These are phyloP conservation scores for Salix exigua DNA, from an alignment of 345 rosid genomes.

Conservation along the genomic window DNA sequence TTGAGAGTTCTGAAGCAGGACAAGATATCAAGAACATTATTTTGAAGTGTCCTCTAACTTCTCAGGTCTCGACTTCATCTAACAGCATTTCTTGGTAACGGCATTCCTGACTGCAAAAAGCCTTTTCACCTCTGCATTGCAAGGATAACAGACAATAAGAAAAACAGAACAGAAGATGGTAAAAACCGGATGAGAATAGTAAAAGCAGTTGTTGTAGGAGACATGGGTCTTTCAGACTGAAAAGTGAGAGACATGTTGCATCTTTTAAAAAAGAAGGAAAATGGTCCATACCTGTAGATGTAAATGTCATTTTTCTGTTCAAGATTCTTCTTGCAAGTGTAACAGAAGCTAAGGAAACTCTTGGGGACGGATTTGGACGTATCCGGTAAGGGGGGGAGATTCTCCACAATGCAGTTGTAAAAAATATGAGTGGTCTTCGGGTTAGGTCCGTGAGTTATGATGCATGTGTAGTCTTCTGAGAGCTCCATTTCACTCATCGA, in stretches of 20 bases:
- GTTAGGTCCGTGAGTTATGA: slow-evolving; percentile 67
- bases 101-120: slow-evolving; percentile 80
- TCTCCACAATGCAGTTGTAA: slow-evolving; percentile 65
- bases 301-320: slow-evolving; percentile 51
- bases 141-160: neutral
- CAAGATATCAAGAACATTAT: neutral
- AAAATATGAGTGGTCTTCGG: slow-evolving; percentile 79
- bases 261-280: neutral
- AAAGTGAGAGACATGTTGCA: neutral
- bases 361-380: slow-evolving; percentile 7
- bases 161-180: neutral
- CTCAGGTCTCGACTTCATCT: slow-evolving; percentile 35
- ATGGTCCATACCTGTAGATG: slow-evolving; percentile 62
- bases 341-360: slow-evolving; percentile 54
- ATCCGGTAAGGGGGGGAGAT: slow-evolving; percentile 19
- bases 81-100: slow-evolving; percentile 64
- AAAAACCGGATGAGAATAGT: neutral
- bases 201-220: neutral
- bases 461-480: slow-evolving; percentile 83
- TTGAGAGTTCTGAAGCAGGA: neutral
- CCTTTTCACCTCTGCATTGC: slow-evolving; percentile 72
- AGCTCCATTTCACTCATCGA: slow-evolving; percentile 60
- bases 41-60: neutral
- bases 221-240: neutral
- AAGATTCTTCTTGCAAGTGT: slow-evolving; percentile 77